A percentile compares a stretch with the other conserved stretches of the same genome.
These are phyloP conservation scores for Myriosclerotinia curreyana DNA, from an alignment of 2,329 filamentous ascomycete genomes.

Conservation along the genomic window DNA sequence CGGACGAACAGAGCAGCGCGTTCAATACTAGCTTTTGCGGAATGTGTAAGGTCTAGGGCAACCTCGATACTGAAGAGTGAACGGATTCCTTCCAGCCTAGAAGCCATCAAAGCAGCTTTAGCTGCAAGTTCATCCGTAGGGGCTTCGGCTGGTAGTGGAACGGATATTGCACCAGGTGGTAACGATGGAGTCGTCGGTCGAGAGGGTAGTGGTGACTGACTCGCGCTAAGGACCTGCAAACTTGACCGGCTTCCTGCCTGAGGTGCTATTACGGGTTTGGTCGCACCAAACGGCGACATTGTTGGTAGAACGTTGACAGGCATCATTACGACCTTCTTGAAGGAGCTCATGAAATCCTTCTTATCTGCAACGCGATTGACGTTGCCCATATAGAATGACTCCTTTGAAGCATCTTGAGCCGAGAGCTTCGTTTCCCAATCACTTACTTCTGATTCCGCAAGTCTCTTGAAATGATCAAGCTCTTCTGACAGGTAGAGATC, in stretches of 20 bases:
- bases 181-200: conserved; percentile 51
- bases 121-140: conserved; percentile 90
- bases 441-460: conserved; percentile 72
- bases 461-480: conserved; percentile 75
- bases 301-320: conserved; percentile 85
- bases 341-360: conserved; percentile 91
- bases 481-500: conserved; percentile 92
- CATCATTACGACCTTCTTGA: conserved; percentile 99
- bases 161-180: conserved; percentile 36
- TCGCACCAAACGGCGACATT: conserved; percentile 52
- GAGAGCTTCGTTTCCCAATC: conserved; percentile 90
- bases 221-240: conserved; percentile 35
- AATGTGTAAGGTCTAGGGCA: conserved; percentile 82
- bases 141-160: conserved; percentile 57
- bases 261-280: conserved; percentile 33
- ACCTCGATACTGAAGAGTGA: conserved; percentile 96
- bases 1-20: conserved; percentile 78
- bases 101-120: conserved; percentile 97
- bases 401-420: conserved; percentile 84
- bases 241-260: conserved; percentile 29
- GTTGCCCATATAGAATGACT: conserved; percentile 95
- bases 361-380: conserved; percentile 94
- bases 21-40: conserved; percentile 83
- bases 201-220: conserved; percentile 40
- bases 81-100: conserved; percentile 88